Base-by-base conservation (phyloP, 2,329 filamentous ascomycete genomes). In the Colletotrichum phormii region DNA sequence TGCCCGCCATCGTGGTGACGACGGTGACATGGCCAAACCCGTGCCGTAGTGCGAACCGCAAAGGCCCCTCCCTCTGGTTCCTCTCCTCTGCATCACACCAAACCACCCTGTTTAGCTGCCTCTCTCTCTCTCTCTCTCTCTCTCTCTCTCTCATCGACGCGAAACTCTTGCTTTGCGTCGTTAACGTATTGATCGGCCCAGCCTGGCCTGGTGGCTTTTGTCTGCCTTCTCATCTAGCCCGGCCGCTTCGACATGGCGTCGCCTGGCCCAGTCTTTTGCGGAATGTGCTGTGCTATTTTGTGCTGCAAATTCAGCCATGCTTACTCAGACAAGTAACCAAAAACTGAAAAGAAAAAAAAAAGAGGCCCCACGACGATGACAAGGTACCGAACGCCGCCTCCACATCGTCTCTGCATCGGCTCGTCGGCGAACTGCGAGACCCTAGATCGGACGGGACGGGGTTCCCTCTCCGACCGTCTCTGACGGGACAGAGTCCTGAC, bases 351-450 rank as follows among this genome's bases (percentile, higher is more conserved):
- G 26, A 4, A 29, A 29, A 26, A 26, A 26, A 26, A 7, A 33
- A 15, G n/a, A 13, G 15, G 5, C 54, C 22, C 26, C 33, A 62
- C 29, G 46, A 31, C 57, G 29, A 31, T 13, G 65, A 60, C 65
- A 13, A 46, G 53, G 65, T 29, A 64, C 66, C 59, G 60, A 54
- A 22, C 55, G 61, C n/a, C 31, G 46, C 54, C 60, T 55, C 66
- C 70, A 70, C 70, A 64, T 69, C 54, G 59, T 70, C 66, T 70
- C 54, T 46, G 29, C 22, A 26, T 70, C 66, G 70, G 59, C 70
- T 69, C 66, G 26, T 72, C 70, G 70, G 66, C 70, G 60, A 72
- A 72, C 70, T 72, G 66, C 70, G 66, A 70, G 70, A 35, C 58
- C 66, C 60, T 49, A 64, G 65, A 70, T 64, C 46, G 54, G 70